Evolutionary conservation across 352 stramenopile species (phyloP), one percentile per base, ranked within the genome.

Genomic region (Phytophthora fragariae): DNA sequence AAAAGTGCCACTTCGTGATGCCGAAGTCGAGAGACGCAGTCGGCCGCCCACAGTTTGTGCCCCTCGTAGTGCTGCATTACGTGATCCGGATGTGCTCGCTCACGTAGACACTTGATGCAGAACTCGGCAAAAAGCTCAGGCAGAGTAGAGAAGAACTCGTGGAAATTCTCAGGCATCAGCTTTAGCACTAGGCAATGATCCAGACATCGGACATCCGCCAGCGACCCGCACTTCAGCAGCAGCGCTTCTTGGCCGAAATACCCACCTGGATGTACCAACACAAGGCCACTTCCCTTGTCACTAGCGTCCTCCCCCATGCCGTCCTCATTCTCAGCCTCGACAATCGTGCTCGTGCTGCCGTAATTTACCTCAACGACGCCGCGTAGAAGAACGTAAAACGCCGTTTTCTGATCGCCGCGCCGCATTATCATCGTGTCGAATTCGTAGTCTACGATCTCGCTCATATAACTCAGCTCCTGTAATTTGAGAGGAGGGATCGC

Each of bases 231-330:
- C 8, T 72, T 73, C 15, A 93, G 46, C 8, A 93, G 82, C n/a
- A 93, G 77, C 31, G 86, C 80, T 57, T 92, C 81, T 24, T 93
- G 81, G 0, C 83, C 84, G 64, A 92, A 93, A 50, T 93, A 93
- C 9, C 83, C 86, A 1, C 84, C 86, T 8, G 86, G 75, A 33
- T 71, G 65, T 35, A 90, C 66, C 5, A 75, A 39, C 5, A 92
- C 68, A 1, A 81, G n/a, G 41, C 81, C 84, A 21, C 35, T 50
- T 1, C 27, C 17, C 15, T 58, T 66, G 21, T 58, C 37, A 15
- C 15, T 27, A n/a, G 12, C 7, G 11, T 49, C 21, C 7, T 58
- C 27, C 14, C 41, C n/a, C 3, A 37, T 9, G 33, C 47, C 54
- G 41, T 67, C 68, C 35, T 66, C 54, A 12, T 29, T 52, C n/a